These are phyloP conservation scores for Boletus speciosus DNA, from an alignment of 768 basidiomycete genomes.

Conservation along the genomic window DNA sequence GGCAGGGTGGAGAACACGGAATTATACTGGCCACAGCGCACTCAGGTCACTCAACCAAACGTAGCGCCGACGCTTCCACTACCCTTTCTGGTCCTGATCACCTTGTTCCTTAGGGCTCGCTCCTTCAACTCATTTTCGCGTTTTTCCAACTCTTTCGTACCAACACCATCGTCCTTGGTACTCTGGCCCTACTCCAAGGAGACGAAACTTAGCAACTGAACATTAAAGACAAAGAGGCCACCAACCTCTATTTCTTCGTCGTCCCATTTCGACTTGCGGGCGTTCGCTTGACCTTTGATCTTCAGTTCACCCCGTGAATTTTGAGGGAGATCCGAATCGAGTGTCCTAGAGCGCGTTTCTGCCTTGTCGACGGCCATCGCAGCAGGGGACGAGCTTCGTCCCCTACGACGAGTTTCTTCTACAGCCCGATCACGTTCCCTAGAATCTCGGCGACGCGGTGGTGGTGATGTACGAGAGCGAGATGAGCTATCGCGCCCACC, in stretches of 20 bases:
- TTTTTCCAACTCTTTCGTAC: slow-evolving; percentile 51
- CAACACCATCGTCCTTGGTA: slow-evolving; percentile 1
- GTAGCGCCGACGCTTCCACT: slow-evolving; percentile 23
- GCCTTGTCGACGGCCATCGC: slow-evolving; percentile 23
- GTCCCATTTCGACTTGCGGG: slow-evolving; percentile 55
- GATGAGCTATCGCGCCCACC: slow-evolving; percentile 30
- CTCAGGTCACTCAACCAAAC: slow-evolving; percentile 20
- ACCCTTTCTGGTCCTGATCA: slow-evolving; percentile 64
- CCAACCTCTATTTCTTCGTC: slow-evolving; percentile 33
- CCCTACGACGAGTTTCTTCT: slow-evolving; percentile 19
- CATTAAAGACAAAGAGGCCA: slow-evolving; percentile 6
- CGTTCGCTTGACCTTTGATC: slow-evolving; percentile 70
- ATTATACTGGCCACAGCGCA: slow-evolving; percentile 19
- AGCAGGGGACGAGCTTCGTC: slow-evolving; percentile 26
- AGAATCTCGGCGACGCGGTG: slow-evolving; percentile 32
- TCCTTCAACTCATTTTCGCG: slow-evolving; percentile 82
- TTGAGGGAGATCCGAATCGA: slow-evolving; percentile 31
- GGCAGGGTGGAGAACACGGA: slow-evolving; percentile 12
- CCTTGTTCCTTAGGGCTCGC: slow-evolving; percentile 78
- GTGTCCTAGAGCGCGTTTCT: slow-evolving; percentile 21
- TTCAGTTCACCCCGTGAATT: slow-evolving; percentile 52
- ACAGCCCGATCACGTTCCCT: slow-evolving; percentile 21
- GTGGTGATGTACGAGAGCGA: slow-evolving; percentile 33
- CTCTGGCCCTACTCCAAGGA: slow-evolving; percentile 20
- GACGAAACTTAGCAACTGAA: slow-evolving; percentile 7